Base-by-base conservation (phyloP, 2,329 filamentous ascomycete species). In the Nigrospora osmanthi region DNA sequence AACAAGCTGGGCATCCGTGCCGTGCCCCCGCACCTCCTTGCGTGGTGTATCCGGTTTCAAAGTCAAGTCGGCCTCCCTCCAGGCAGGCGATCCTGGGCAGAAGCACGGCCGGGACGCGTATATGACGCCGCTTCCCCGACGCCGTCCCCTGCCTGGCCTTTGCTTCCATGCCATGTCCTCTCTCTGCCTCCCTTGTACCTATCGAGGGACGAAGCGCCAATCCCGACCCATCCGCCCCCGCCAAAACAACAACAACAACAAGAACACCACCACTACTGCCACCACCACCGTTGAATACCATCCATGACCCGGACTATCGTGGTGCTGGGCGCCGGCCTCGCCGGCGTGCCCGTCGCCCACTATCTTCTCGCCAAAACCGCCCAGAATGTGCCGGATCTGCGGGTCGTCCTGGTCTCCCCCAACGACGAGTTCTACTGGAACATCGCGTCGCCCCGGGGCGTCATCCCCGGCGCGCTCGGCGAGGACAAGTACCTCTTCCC, bases 381-480 rank as follows among this genome's bases (percentile, higher is more conserved):
- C 3, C 57, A 67, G 19, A 64, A 64, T 38, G 58, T 62, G 31
- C 54, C 63, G 9, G 65, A 67, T 47, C 59, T 72, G 47, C 71
- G 64, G 48, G 60, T 76, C 38, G 56, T 70, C 35, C 66, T 76
- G 39, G 65, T 76, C 36, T 60, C 65, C 13, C 74, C 72, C 2
- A 71, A 67, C 41, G 69, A 68, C 11, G 63, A 76, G 47, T 64
- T 76, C 49, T 72, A 69, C 61, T 78, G 71, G 71, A 68, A 63
- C 23, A 54, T 75, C 15, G 73, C 73, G 45, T 63, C 72, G 38
- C 63, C 69, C 12, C 68, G 76, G 36, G 69, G 62, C 44, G 58
- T 75, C 23, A 61, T 78, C 3, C 70, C 72, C 15, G 71, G 66
- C 12, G 63, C 70, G 47, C 52, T 75, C 34, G 39, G 62, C 16